phyloP scores from a whole-genome alignment of 495 filamentous ascomycete genomes.

The Neurospora discreta region DNA sequence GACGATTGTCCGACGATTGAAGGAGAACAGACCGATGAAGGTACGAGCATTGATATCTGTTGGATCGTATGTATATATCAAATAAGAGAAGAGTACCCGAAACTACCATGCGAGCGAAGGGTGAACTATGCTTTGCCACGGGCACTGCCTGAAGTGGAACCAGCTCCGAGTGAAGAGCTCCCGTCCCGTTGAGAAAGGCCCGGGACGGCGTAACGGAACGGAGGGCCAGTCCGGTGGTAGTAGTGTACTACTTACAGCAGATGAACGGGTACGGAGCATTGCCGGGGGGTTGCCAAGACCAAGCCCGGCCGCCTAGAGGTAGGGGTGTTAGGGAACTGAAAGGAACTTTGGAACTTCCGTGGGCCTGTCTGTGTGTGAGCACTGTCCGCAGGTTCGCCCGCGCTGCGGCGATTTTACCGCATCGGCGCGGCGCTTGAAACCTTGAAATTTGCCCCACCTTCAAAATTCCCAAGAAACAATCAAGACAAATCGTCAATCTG shows the following conservation, averaged over 20 bases:
- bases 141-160: neutral
- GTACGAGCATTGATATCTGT: neutral
- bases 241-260: neutral
- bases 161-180: neutral
- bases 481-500: conserved; percentile 3
- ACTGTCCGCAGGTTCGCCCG: neutral
- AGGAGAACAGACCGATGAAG: neutral
- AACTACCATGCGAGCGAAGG: neutral
- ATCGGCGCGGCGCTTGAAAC: neutral
- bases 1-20: no score
- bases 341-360: neutral
- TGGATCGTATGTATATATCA: neutral
- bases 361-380: neutral
- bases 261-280: neutral
- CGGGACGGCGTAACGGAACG: neutral
- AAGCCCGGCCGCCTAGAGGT: neutral
- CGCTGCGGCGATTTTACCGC: neutral
- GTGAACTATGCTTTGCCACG: neutral
- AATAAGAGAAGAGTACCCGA: neutral
- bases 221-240: neutral
- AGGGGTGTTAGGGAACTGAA: neutral
- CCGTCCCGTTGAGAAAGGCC: neutral
- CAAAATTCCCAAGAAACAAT: conserved; percentile 22
- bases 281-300: neutral
- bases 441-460: conserved; percentile 22